Conservation (phyloP, 2,329 filamentous ascomycete genomes). For the Hypoxylon sp. region DNA sequence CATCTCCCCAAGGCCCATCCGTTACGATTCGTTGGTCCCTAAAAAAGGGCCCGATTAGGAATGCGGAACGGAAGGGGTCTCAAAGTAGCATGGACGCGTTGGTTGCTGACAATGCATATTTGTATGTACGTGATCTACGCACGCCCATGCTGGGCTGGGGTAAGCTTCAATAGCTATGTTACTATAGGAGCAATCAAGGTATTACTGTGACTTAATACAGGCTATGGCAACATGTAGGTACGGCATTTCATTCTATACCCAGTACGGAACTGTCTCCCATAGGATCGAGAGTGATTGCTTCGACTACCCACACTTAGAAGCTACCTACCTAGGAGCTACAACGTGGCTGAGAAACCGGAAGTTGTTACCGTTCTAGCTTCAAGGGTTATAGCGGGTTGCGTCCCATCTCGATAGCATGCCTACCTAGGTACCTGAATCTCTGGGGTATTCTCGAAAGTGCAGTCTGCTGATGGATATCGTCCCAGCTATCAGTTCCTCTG, state of each 20-base stretch:
- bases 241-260: conserved; percentile 51
- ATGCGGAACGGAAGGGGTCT: conserved; percentile 38
- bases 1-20: conserved; percentile 16
- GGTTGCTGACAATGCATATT: conserved; percentile 45
- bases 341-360: conserved; percentile 47
- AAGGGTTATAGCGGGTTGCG: not conserved
- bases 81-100: conserved; percentile 35
- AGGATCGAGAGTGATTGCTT: conserved; percentile 60
- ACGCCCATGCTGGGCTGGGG: conserved; percentile 32
- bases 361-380: conserved; percentile 64
- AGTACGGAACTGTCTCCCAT: conserved; percentile 62
- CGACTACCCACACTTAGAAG: conserved; percentile 61
- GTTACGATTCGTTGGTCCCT: conserved; percentile 22
- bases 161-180: conserved; percentile 27
- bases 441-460: not conserved
- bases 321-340: not conserved
- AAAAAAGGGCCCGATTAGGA: conserved; percentile 37
- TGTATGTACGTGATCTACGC: conserved; percentile 35
- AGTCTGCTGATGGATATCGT: not conserved
- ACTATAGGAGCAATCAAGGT: conserved; percentile 32
- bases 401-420: conserved; percentile 58
- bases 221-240: conserved; percentile 57
- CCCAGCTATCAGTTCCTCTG: not conserved
- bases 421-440: not conserved
- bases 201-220: conserved; percentile 23